Percentiles rank a stretch among this genome's conserved stretches.
Evolutionary conservation across 2,329 filamentous ascomycete species (phyloP).

Genomic region (Ophiostoma ulmi): DNA sequence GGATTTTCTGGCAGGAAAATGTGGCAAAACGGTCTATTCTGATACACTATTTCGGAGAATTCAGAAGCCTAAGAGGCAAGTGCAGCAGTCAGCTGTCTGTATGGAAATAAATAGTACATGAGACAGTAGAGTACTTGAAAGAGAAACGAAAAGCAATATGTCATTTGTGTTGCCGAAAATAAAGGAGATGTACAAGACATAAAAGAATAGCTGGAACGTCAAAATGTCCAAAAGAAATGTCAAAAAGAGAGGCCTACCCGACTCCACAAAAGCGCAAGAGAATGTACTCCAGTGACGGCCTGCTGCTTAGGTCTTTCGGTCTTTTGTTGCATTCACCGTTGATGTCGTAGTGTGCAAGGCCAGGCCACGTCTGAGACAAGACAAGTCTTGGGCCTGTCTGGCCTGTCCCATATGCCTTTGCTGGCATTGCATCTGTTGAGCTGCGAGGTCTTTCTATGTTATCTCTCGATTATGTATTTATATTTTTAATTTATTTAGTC

Average conservation of each 20-base stretch:
- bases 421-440: conserved; percentile 7
- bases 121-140: not conserved
- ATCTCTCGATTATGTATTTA: not conserved
- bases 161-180: not conserved
- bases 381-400: not conserved
- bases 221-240: not conserved
- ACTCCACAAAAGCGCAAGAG: not conserved
- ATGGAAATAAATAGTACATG: not conserved
- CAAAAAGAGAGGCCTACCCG: not conserved
- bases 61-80: not conserved
- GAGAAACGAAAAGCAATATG: not conserved
- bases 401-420: not conserved
- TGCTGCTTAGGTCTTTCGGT: not conserved
- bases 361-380: conserved; percentile 5
- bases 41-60: conserved; percentile 4
- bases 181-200: not conserved
- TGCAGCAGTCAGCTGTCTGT: not conserved
- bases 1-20: not conserved
- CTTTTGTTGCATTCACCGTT: conserved; percentile 6
- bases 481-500: not conserved
- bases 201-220: too few relatives aligned
- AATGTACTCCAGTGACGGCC: not conserved
- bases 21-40: not conserved
- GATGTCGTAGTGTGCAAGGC: not conserved
- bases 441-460: not conserved